A percentile compares a stretch with the other conserved stretches of the same genome.
Conservation (phyloP, 140 eudicot species). For the Oenanthe javanica region DNA sequence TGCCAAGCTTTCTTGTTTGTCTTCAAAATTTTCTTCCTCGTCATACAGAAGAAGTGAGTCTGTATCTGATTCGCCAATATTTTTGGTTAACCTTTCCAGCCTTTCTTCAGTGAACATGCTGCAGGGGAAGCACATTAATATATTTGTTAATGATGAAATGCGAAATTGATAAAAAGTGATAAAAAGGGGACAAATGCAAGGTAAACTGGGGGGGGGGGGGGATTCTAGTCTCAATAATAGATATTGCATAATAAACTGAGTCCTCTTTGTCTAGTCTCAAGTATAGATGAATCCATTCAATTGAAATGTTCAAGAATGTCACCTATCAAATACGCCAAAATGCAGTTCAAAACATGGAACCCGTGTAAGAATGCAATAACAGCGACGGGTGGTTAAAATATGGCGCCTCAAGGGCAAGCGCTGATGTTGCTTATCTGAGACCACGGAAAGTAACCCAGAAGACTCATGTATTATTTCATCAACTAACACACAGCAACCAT, state of each 20-base stretch:
- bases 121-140: slow-evolving; percentile 12
- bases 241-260: background rate
- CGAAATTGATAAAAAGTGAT: background rate
- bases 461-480: slow-evolving; percentile 90
- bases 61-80: slow-evolving; percentile 45
- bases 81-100: slow-evolving; percentile 69
- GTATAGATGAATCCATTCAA: slow-evolving; percentile 5
- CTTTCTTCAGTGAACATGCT: slow-evolving; percentile 93
- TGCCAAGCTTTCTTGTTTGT: slow-evolving; percentile 30
- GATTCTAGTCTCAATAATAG: background rate
- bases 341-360: slow-evolving; percentile 95
- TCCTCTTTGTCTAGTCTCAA: background rate
- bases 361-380: slow-evolving; percentile 93
- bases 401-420: slow-evolving; percentile 55
- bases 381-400: slow-evolving; percentile 80
- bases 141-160: background rate
- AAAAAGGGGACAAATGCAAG: background rate
- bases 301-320: background rate
- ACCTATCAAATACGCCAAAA: slow-evolving; percentile 95
- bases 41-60: slow-evolving; percentile 29
- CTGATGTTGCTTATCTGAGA: slow-evolving; percentile 50
- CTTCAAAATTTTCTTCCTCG: slow-evolving; percentile 33
- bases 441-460: slow-evolving; percentile 70
- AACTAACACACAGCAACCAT: slow-evolving; percentile 93
- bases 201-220: background rate